Evolutionary conservation across 352 stramenopile species (phyloP).

Genomic region (Peronospora destructor): DNA sequence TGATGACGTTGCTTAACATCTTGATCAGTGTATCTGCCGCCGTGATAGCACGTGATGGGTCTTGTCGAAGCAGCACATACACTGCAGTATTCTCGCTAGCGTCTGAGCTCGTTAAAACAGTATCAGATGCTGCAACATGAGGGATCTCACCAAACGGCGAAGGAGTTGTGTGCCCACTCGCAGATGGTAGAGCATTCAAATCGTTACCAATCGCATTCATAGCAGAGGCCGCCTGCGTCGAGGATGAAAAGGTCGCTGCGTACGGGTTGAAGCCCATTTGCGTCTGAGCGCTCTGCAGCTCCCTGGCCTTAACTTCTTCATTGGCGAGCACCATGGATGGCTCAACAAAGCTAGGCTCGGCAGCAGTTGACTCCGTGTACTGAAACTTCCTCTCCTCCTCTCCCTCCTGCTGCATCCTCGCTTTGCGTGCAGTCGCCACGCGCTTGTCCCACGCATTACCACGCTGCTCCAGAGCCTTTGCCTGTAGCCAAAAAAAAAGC

Average conservation of each 20-base stretch:
- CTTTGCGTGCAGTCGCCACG: slow-evolving; percentile 46
- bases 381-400: slow-evolving; percentile 40
- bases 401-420: slow-evolving; percentile 43
- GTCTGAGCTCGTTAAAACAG: background rate
- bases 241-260: slow-evolving; percentile 57
- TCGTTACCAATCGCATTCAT: slow-evolving; percentile 47
- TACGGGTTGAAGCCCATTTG: slow-evolving; percentile 76
- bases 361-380: slow-evolving; percentile 15
- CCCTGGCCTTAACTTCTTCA: slow-evolving; percentile 57
- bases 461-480: slow-evolving; percentile 51
- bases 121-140: slow-evolving; percentile 3
- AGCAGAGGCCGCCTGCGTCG: slow-evolving; percentile 39
- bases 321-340: slow-evolving; percentile 37
- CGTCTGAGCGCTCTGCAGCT: slow-evolving; percentile 44
- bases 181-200: background rate
- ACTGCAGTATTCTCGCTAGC: slow-evolving; percentile 35
- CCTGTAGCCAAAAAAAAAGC: slow-evolving; percentile 14
- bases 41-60: slow-evolving; percentile 38
- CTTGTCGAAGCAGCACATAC: slow-evolving; percentile 58
- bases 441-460: slow-evolving; percentile 67
- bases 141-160: slow-evolving; percentile 18
- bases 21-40: slow-evolving; percentile 63
- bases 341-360: slow-evolving; percentile 1
- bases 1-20: slow-evolving; percentile 58
- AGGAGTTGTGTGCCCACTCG: slow-evolving; percentile 9